A percentile compares a stretch with the other conserved stretches of the same genome.
Evolutionary conservation across 306 rosid species (phyloP).

Genomic region (Cicer judaicum): DNA sequence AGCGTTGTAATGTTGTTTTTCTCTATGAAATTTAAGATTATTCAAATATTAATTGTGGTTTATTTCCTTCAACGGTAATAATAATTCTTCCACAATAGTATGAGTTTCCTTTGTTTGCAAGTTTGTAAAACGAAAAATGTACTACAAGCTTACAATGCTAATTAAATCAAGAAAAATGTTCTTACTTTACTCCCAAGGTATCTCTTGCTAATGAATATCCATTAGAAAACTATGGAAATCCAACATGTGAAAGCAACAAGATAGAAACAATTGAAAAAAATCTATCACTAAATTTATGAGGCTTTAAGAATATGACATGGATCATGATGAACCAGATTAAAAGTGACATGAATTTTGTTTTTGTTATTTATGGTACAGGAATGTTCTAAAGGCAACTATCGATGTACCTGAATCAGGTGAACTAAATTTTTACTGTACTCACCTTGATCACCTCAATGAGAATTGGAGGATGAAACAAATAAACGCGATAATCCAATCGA

Average conservation of each 20-base stretch:
- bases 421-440: conserved; percentile 81
- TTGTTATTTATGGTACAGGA: conserved; percentile 58
- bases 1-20: too few species aligned
- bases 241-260: not conserved
- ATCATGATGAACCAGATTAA: not conserved
- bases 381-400: conserved; percentile 87
- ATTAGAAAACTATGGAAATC: conserved; percentile 12
- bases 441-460: conserved; percentile 95
- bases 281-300: conserved; percentile 12
- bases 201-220: conserved; percentile 30
- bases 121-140: conserved; percentile 32
- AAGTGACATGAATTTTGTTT: too few species aligned
- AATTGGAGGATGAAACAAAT: conserved; percentile 97
- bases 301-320: conserved; percentile 36
- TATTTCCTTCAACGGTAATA: too few species aligned
- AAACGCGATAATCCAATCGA: conserved; percentile 80
- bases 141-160: not conserved
- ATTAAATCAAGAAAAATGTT: not conserved
- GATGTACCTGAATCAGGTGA: conserved; percentile 91
- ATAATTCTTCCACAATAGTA: too few species aligned
- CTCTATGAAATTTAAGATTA: too few species aligned
- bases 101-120: too few species aligned
- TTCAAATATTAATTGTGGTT: too few species aligned
- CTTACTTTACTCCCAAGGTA: conserved; percentile 27
- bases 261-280: not conserved